Evolutionary conservation across 768 basidiomycete genomes (phyloP).

Genomic region (Pisolithus albus): DNA sequence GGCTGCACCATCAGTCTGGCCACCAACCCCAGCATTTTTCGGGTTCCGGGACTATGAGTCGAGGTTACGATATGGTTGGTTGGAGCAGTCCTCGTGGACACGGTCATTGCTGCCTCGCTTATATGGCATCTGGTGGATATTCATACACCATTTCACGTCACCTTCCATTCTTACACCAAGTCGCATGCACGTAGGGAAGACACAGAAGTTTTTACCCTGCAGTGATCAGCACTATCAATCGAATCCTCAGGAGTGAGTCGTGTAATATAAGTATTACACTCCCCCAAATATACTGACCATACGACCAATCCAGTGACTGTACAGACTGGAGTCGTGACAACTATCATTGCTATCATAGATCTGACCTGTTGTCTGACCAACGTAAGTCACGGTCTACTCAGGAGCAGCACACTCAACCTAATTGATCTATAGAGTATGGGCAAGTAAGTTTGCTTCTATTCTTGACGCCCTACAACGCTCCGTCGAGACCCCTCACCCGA

Average conservation of each 20-base stretch:
- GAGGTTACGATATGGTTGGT: too few species aligned
- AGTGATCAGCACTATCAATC: not conserved
- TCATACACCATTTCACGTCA: not conserved
- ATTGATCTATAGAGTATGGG: too few species aligned
- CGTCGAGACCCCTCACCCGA: too few species aligned
- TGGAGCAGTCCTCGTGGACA: too few species aligned
- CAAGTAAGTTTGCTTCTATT: too few species aligned
- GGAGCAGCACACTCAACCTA: not conserved
- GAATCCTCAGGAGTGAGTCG: not conserved
- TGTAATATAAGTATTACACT: too few species aligned
- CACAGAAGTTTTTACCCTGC: not conserved
- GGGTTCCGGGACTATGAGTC: too few species aligned
- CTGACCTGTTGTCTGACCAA: not conserved
- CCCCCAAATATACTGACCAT: too few species aligned
- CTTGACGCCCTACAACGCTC: not conserved
- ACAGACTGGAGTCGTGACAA: not conserved
- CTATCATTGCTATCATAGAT: not conserved
- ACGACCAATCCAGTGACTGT: not conserved
- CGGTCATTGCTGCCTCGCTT: too few species aligned
- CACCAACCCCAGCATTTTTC: not conserved
- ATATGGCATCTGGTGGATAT: not conserved
- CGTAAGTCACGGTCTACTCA: not conserved
- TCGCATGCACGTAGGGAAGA: not conserved
- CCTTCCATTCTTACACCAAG: not conserved
- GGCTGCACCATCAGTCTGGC: not conserved